Evolutionary conservation across 768 basidiomycete species (phyloP).

Genomic region (Serendipita vermifera): DNA sequence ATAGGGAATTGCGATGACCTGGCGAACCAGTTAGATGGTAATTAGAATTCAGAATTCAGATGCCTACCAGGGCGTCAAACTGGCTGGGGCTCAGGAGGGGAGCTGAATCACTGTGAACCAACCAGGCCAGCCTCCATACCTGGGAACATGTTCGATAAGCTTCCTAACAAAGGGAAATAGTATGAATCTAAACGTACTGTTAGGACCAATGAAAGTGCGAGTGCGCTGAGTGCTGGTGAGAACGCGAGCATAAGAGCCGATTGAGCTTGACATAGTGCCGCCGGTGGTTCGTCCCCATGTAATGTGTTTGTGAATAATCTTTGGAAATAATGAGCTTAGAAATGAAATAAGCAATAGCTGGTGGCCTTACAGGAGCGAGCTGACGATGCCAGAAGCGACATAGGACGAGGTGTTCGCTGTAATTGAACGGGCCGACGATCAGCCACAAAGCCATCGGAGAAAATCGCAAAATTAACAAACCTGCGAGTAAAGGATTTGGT

Average conservation of each 20-base stretch:
- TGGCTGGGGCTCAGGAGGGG: not conserved
- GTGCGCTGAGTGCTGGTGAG: not conserved
- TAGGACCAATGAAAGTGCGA: constrained; percentile 8
- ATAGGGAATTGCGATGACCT: constrained; percentile 3
- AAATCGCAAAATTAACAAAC: not conserved
- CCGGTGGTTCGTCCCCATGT: constrained; percentile 2
- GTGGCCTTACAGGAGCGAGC: not conserved
- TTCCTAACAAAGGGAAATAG: not conserved
- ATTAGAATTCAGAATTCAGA: no score
- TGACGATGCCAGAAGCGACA: not conserved
- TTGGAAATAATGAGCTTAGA: not conserved
- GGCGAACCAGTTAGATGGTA: not conserved
- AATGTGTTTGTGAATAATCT: constrained; percentile 8
- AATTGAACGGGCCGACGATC: not conserved
- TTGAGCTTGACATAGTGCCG: constrained; percentile 8
- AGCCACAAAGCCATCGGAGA: not conserved
- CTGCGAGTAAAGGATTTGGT: constrained; percentile 7
- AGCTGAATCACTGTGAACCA: not conserved
- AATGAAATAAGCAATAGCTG: not conserved
- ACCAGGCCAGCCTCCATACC: constrained; percentile 11
- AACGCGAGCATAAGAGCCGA: constrained; percentile 6
- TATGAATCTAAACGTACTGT: not conserved
- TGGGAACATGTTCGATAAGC: not conserved
- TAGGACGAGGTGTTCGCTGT: constrained; percentile 3
- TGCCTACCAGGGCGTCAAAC: not conserved